Evolutionary conservation across 192 early-diverging fungal species (phyloP), one percentile per base, ranked within the genome.

Genomic region (Backusella liffmaniae): DNA sequence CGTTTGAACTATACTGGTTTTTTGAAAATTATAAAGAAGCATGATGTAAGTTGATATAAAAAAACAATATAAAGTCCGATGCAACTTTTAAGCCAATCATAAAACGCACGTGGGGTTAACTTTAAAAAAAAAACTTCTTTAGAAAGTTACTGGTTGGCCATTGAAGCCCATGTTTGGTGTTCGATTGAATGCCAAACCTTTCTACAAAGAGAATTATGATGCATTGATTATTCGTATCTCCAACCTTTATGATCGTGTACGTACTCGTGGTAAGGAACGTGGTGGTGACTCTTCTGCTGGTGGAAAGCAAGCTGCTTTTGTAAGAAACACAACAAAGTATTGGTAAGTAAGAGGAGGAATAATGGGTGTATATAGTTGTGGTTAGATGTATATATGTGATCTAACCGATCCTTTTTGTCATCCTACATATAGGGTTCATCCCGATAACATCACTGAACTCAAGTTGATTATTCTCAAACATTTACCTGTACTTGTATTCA

Each of bases 21-120:
- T 75, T 83, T 93, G 72, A 93, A 98, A 88, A 98, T 98, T 79
- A 91, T 99, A 80, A 99, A 99, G 80, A 99, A 99, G 84, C 98
- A 99, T 86, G 98, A 99, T 77, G 88, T 88, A 86, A 85, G 85
- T 79, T 18, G 32, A 46, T 67, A 70, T 1, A 30, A 30, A 9
- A 26, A 29, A n/a, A 3, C 0, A 8, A 8, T 49, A 18, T 0
- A 44, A 46, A 29, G 23, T 15, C 69, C 37, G 39, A 29, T 16
- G 9, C 1, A 1, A 23, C 18, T 44, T 44, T 44, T 23, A 15
- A 75, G 67, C 67, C 77, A 79, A 76, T 75, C 76, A 74, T 44
- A 59, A 59, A 35, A 39, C 42, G 59, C 77, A 82, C 81, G 67
- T 78, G 80, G 34, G 66, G 39, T 18, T 21, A 44, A 30, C 37